These are phyloP conservation scores for Zoysia japonica DNA, from an alignment of 176 grass and related monocot species.

Conservation along the genomic window DNA sequence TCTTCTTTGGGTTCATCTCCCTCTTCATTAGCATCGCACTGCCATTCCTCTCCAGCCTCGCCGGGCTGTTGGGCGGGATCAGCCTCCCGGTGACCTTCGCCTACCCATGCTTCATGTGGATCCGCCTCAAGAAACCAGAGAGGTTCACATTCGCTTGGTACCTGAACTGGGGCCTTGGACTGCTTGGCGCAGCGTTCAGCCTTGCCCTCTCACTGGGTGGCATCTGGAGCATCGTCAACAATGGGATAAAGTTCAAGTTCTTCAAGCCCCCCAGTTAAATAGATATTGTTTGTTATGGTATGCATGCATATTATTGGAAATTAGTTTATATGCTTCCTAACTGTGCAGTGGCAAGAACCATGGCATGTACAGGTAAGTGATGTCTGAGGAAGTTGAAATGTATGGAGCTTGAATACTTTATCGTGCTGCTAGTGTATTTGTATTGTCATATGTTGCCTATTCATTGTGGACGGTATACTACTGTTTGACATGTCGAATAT, in stretches of 20 bases:
- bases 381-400: not conserved
- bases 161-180: conserved; percentile 80
- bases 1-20: conserved; percentile 89
- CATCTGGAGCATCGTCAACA: conserved; percentile 89
- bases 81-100: conserved; percentile 90
- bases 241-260: conserved; percentile 91
- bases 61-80: conserved; percentile 73
- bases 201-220: conserved; percentile 73
- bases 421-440: not conserved
- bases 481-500: too few relatives aligned
- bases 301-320: not conserved
- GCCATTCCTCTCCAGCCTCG: conserved; percentile 92
- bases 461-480: too few relatives aligned
- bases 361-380: conserved; percentile 10
- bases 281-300: not conserved
- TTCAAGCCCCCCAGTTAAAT: conserved; percentile 86
- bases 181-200: conserved; percentile 78
- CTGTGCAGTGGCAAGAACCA: conserved; percentile 9
- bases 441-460: too few relatives aligned
- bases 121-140: conserved; percentile 86
- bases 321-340: not conserved
- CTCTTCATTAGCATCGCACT: conserved; percentile 86
- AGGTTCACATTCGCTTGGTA: conserved; percentile 85
- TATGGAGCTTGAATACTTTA: not conserved
- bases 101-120: conserved; percentile 99